Conservation (phyloP, 129 eudicot genomes). For the Oenanthe sinensis region DNA sequence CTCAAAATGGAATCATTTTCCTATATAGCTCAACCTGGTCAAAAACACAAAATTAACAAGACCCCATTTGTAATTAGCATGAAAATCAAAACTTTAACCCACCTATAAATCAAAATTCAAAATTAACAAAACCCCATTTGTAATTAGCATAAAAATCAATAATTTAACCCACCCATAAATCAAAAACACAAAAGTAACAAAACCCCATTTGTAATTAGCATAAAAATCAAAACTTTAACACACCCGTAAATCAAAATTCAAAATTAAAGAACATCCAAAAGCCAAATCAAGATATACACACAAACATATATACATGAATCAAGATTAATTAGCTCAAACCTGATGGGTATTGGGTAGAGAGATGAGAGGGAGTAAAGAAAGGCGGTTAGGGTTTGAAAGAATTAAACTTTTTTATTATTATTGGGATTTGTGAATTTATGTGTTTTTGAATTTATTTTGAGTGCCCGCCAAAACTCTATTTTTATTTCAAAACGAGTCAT, state of each 20-base stretch:
- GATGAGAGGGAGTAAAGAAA: constrained; percentile 11
- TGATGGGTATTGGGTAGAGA: background rate
- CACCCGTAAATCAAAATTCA: background rate
- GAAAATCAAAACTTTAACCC: too few relatives aligned
- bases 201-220: constrained; percentile 1
- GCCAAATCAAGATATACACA: constrained; percentile 12
- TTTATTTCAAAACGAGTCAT: background rate
- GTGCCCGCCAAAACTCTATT: constrained; percentile 57
- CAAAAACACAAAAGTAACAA: background rate
- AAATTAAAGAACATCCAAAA: background rate
- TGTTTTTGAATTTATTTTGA: constrained; percentile 40
- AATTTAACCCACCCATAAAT: too few relatives aligned
- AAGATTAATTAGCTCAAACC: background rate
- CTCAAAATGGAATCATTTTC: background rate
- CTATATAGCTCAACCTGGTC: background rate
- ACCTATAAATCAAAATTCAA: background rate
- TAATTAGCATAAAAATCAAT: too few relatives aligned
- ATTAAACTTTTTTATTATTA: background rate
- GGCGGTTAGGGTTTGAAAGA: constrained; percentile 59
- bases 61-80: too few relatives aligned
- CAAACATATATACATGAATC: background rate
- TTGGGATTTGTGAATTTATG: background rate
- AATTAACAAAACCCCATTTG: background rate
- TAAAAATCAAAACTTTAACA: constrained; percentile 15
- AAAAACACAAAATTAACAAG: background rate